Base-by-base conservation (phyloP, 2,329 filamentous ascomycete species). In the Fusarium sp. region DNA sequence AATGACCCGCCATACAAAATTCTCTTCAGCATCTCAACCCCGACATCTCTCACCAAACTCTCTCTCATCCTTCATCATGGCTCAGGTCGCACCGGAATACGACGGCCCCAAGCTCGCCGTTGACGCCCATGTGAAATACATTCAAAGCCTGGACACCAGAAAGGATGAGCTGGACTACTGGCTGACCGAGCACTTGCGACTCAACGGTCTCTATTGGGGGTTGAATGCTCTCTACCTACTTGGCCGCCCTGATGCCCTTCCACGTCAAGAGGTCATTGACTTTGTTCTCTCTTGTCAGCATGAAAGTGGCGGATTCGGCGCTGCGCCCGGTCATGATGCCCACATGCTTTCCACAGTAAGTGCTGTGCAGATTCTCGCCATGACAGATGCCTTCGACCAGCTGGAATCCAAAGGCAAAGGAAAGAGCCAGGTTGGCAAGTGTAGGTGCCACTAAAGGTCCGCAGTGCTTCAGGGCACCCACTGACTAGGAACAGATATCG, bases 161-260 rank as follows among this genome's bases (percentile, higher is more conserved):
- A 95, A 93, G 85, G 95, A 98, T 87, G 94, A 98, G 84, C 92
- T 98, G 77, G 95, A 98, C 83, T 99, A 98, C 86, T 98, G 96
- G 93, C 88, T 98, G 80, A 99, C 96, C 16, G 96, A 99, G 84
- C 96, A 99, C 82, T 88, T 99, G 75, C 94, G 96, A 70, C 89
- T 99, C 66, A 98, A 96, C 81, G 96, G 96, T 51, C 90, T 99
- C 56, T 99, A 99, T 84, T 99, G 96, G 96, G 96, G 96, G 16
- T 85, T 99, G 66, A 96, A 92, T 8, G 93, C 96, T 8, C 89
- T 98, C 44, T 93, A 98, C 85, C 88, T 98, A 31, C 90, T 99
- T 67, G 90, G 92, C 57, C 92, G 89, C 64, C 94, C 95, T 2
- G 91, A 97, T 71, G 94, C 93, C 4, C 89, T 99, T 11, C 93